phyloP scores from a whole-genome alignment of 1,139 yeast species.

The Hansenula anomala region DNA sequence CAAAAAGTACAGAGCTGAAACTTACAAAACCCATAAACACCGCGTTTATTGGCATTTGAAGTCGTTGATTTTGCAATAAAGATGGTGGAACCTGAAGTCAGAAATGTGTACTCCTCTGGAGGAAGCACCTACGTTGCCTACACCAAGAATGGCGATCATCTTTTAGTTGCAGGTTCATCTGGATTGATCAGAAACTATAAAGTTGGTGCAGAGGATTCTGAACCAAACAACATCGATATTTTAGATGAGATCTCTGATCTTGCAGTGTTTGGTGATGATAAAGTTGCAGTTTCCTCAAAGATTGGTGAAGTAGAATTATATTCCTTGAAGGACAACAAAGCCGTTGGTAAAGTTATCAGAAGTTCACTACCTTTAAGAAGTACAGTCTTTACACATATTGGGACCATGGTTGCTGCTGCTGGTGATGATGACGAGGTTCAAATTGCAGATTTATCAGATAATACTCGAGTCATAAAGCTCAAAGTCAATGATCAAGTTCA shows the following conservation, averaged over 20 bases:
- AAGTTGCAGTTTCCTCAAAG: conserved; percentile 24
- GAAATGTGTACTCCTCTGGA: conserved; percentile 19
- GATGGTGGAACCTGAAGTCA: conserved; percentile 13
- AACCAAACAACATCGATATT: conserved; percentile 52
- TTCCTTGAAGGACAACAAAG: conserved; percentile 19
- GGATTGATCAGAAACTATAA: conserved; percentile 50
- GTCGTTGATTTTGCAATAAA: not conserved
- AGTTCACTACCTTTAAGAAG: conserved; percentile 62
- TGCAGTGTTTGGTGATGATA: conserved; percentile 19
- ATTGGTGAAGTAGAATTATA: conserved; percentile 31
- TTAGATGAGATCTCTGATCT: conserved; percentile 32
- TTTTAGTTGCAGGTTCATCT: conserved; percentile 46
- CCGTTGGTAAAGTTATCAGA: conserved; percentile 14
- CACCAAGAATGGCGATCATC: conserved; percentile 29
- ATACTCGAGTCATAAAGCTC: conserved; percentile 30
- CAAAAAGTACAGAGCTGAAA: too few species aligned
- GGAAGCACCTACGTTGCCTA: conserved; percentile 35
- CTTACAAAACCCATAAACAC: too few species aligned
- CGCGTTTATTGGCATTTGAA: not conserved
- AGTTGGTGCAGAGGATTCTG: conserved; percentile 40
- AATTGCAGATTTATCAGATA: conserved; percentile 46
- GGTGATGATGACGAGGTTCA: conserved; percentile 71
- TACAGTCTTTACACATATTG: conserved; percentile 63
- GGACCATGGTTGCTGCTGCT: conserved; percentile 62
- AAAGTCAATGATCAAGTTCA: conserved; percentile 51